Evolutionary conservation across 345 rosid genomes (phyloP).

Genomic region (Brassica nigra): DNA sequence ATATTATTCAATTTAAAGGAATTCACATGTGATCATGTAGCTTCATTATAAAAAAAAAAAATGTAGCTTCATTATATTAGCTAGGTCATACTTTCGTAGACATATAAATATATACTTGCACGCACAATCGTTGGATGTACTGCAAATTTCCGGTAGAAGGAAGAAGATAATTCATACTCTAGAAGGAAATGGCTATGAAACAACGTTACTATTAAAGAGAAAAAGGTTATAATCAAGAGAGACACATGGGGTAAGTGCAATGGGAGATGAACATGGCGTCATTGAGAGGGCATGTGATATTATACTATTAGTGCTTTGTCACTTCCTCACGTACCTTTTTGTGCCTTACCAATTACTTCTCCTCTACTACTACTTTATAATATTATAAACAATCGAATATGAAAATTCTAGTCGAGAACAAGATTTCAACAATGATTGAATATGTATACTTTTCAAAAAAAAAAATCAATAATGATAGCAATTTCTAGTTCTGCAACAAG

Average conservation of each 20-base stretch:
- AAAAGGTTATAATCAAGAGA: background rate
- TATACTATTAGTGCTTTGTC: constrained; percentile 40
- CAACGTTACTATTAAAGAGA: background rate
- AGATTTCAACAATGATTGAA: too few relatives aligned
- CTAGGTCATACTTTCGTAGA: background rate
- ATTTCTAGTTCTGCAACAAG: constrained; percentile 15
- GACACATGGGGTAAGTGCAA: constrained; percentile 38
- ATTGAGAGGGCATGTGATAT: constrained; percentile 37
- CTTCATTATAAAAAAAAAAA: background rate
- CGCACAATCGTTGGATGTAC: background rate
- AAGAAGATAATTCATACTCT: background rate
- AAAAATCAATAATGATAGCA: background rate
- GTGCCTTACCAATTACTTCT: constrained; percentile 38
- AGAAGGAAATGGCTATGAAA: background rate
- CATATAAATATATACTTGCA: background rate
- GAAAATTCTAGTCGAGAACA: constrained; percentile 6
- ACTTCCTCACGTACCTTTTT: constrained; percentile 37
- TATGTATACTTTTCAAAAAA: too few relatives aligned
- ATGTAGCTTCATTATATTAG: constrained; percentile 4
- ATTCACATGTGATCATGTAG: constrained; percentile 12
- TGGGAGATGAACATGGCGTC: constrained; percentile 41
- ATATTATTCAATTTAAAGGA: background rate
- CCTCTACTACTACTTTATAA: background rate
- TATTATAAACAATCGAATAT: background rate
- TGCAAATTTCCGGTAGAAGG: background rate